Conservation (phyloP, 345 rosid genomes). For the Ricinus communis region DNA sequence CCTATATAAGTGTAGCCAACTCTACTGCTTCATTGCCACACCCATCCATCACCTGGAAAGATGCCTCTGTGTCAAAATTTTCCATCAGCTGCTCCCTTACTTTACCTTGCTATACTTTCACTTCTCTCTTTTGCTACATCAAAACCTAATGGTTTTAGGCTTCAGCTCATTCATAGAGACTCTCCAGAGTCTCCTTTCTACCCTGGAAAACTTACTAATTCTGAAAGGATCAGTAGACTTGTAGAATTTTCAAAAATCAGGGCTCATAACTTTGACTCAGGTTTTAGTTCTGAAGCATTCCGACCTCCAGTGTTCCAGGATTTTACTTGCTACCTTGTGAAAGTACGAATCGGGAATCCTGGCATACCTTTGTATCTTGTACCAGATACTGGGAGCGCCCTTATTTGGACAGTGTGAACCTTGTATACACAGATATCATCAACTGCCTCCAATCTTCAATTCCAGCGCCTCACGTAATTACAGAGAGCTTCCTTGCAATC, state of each 20-base stretch:
- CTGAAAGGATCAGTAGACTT: conserved; percentile 10
- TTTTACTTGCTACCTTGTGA: background rate
- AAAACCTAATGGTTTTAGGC: conserved; percentile 2
- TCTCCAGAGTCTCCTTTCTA: conserved; percentile 25
- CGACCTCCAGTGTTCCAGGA: background rate
- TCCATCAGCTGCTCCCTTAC: background rate
- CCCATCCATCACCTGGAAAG: too few relatives aligned
- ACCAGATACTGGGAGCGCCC: conserved; percentile 18
- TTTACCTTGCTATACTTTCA: background rate
- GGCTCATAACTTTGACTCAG: too few relatives aligned
- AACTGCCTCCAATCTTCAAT: conserved; percentile 8
- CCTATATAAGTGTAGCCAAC: too few relatives aligned
- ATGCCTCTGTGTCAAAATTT: too few relatives aligned
- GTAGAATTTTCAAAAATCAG: too few relatives aligned
- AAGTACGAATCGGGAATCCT: conserved; percentile 15
- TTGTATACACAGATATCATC: conserved; percentile 24
- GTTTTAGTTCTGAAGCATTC: background rate
- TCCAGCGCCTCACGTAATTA: conserved; percentile 5
- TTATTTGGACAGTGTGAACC: conserved; percentile 27
- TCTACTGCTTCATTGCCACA: too few relatives aligned
- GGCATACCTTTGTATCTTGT: background rate
- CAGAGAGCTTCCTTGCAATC: conserved; percentile 14
- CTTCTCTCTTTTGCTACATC: background rate
- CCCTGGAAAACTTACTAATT: conserved; percentile 26
- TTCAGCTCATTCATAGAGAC: conserved; percentile 22